phyloP scores from a whole-genome alignment of 306 rosid species.

The Gillenia trifoliata region DNA sequence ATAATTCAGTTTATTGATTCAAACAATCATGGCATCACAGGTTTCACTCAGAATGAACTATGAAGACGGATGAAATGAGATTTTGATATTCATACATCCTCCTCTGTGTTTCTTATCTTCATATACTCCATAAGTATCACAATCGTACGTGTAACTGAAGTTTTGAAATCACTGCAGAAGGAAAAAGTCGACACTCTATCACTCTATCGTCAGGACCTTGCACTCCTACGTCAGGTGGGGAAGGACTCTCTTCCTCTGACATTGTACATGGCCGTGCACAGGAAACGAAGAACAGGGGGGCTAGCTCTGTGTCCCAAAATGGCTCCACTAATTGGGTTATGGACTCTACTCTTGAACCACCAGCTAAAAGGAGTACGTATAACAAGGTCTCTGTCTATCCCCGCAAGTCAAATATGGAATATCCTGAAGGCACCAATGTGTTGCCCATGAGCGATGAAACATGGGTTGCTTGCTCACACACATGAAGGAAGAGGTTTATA shows the following conservation, averaged over 20 bases:
- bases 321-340: slow-evolving; percentile 6
- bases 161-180: neutral
- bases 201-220: slow-evolving; percentile 20
- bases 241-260: slow-evolving; percentile 18
- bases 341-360: slow-evolving; percentile 9
- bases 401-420: slow-evolving; percentile 19
- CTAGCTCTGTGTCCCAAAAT: neutral
- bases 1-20: neutral
- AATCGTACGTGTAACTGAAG: neutral
- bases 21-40: neutral
- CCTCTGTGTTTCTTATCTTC: neutral
- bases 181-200: neutral
- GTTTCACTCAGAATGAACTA: neutral
- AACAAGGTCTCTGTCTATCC: slow-evolving; percentile 32
- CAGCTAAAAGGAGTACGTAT: slow-evolving; percentile 12
- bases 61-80: neutral
- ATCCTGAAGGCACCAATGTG: slow-evolving; percentile 23
- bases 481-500: neutral
- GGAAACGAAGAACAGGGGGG: neutral
- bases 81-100: neutral
- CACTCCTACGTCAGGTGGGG: slow-evolving; percentile 7
- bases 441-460: slow-evolving; percentile 45
- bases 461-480: slow-evolving; percentile 44
- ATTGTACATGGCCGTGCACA: slow-evolving; percentile 2
- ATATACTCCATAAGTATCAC: neutral